Percentiles rank a stretch among this genome's conserved stretches.
These are phyloP conservation scores for Excoecaria cochinchinensis DNA, from an alignment of 345 rosid genomes.

Conservation along the genomic window DNA sequence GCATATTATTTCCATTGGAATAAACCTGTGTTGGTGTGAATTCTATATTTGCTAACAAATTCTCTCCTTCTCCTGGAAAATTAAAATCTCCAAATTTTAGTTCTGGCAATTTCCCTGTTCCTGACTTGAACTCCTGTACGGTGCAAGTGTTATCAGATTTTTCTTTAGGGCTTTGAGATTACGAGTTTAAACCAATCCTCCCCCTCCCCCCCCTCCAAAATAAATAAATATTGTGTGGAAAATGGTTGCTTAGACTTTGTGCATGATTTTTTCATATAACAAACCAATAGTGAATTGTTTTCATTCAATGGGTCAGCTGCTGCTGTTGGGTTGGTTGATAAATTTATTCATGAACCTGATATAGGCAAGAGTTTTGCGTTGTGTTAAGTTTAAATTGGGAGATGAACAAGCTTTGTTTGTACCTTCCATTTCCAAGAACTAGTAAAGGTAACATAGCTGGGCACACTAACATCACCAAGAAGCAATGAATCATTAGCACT, in stretches of 20 bases:
- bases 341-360: too few species aligned
- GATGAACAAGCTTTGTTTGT: neutral
- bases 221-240: too few species aligned
- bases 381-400: too few species aligned
- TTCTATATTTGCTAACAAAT: constrained; percentile 30
- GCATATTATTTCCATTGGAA: constrained; percentile 27
- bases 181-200: too few species aligned
- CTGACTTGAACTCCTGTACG: constrained; percentile 26
- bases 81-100: constrained; percentile 38
- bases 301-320: too few species aligned
- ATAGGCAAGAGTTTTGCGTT: too few species aligned
- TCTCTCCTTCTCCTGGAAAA: constrained; percentile 30
- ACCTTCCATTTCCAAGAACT: constrained; percentile 43
- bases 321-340: too few species aligned
- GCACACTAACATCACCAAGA: constrained; percentile 35
- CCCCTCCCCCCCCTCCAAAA: too few species aligned
- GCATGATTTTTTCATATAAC: too few species aligned
- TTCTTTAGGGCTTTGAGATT: too few species aligned
- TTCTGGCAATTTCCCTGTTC: constrained; percentile 25
- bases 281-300: too few species aligned
- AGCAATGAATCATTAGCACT: constrained; percentile 30
- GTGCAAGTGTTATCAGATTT: neutral
- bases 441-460: constrained; percentile 30
- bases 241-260: too few species aligned
- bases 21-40: constrained; percentile 29